These are phyloP conservation scores for Tolypocladium capitatum DNA, from an alignment of 2,329 filamentous ascomycete species.

Conservation along the genomic window DNA sequence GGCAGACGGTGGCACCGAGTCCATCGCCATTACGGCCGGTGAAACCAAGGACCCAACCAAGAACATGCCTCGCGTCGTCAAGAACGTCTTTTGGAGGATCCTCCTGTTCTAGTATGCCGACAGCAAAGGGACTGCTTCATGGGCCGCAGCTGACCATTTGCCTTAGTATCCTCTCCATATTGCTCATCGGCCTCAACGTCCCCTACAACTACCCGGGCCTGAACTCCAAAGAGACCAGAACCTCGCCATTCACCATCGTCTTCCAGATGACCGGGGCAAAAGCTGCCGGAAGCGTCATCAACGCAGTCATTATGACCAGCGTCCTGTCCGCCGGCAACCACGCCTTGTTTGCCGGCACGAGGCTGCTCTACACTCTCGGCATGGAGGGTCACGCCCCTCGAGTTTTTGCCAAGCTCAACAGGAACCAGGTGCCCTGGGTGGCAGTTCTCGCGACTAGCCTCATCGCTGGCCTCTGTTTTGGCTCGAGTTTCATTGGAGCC, in stretches of 20 bases:
- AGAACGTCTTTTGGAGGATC: constrained; percentile 53
- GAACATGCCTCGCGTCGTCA: constrained; percentile 48
- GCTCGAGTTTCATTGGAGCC: constrained; percentile 50
- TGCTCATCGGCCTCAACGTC: constrained; percentile 41
- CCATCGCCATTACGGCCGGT: constrained; percentile 52
- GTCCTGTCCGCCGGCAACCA: constrained; percentile 25
- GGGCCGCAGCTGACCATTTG: background rate
- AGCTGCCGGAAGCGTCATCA: constrained; percentile 40
- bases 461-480: constrained; percentile 49
- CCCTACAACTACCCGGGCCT: constrained; percentile 34
- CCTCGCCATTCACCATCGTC: constrained; percentile 39
- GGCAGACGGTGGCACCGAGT: constrained; percentile 40
- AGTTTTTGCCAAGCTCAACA: constrained; percentile 31
- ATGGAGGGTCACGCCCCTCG: constrained; percentile 38
- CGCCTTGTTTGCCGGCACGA: constrained; percentile 20
- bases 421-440: constrained; percentile 23
- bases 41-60: constrained; percentile 50
- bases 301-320: constrained; percentile 37
- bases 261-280: constrained; percentile 42
- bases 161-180: constrained; percentile 22
- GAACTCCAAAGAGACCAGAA: constrained; percentile 18
- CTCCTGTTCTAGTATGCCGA: constrained; percentile 31
- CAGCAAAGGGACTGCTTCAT: no score
- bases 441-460: constrained; percentile 35
- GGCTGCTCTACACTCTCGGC: constrained; percentile 22